phyloP scores from a whole-genome alignment of 2,329 filamentous ascomycete species.

The Aspergillus pseudoglaucus region DNA sequence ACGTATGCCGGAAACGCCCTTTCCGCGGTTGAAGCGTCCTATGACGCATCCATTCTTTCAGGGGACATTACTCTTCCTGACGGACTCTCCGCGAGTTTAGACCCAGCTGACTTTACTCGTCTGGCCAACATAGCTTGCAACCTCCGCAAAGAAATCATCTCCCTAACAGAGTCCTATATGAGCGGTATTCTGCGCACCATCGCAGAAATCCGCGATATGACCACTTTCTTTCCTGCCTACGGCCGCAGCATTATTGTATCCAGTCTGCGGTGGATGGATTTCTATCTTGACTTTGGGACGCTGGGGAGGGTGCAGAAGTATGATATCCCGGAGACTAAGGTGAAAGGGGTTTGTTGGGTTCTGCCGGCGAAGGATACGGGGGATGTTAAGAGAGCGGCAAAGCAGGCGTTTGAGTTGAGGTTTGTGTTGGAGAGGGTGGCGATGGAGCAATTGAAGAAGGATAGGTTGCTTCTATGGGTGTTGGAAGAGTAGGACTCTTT shows the following conservation, averaged over 20 bases:
- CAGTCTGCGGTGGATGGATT: slow-evolving; percentile 6
- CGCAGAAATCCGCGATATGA: not conserved
- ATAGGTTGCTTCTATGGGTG: not conserved
- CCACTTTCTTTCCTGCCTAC: not conserved
- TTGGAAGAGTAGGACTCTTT: too few species aligned
- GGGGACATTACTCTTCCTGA: not conserved
- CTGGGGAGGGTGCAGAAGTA: not conserved
- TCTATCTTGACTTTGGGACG: slow-evolving; percentile 4
- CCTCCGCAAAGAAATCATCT: not conserved
- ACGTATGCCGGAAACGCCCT: not conserved
- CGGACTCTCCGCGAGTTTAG: not conserved
- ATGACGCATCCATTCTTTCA: not conserved
- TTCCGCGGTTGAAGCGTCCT: not conserved
- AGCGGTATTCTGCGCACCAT: not conserved
- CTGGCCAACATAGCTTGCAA: not conserved
- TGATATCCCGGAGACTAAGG: not conserved
- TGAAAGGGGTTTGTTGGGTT: not conserved
- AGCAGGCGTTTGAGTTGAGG: not conserved
- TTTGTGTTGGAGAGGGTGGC: not conserved
- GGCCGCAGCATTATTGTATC: slow-evolving; percentile 4
- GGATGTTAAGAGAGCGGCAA: not conserved
- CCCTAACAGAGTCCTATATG: not conserved
- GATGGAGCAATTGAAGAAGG: not conserved
- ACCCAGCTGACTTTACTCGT: not conserved
- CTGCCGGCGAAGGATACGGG: not conserved